phyloP scores from a whole-genome alignment of 768 basidiomycete species.

The Rhizopogon vinicolor region DNA sequence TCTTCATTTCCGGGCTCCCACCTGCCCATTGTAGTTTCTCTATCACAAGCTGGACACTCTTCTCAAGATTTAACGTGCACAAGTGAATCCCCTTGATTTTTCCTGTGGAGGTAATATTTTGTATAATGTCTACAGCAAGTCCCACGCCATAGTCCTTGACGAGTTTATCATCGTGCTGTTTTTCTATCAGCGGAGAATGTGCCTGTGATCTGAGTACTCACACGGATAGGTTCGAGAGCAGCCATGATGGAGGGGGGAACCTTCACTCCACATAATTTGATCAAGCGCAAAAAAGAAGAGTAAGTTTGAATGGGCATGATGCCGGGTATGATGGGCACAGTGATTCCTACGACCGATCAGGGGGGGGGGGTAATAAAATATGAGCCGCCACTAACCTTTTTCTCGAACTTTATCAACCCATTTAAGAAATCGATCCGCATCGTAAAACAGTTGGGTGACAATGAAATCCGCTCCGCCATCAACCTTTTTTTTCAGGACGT shows the following conservation, averaged over 20 bases:
- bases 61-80: slow-evolving; percentile 96
- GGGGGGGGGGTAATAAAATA: neutral
- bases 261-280: slow-evolving; percentile 79
- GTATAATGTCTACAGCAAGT: slow-evolving; percentile 79
- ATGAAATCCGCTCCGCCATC: slow-evolving; percentile 96
- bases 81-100: slow-evolving; percentile 80
- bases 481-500: slow-evolving; percentile 78
- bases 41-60: slow-evolving; percentile 83
- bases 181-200: neutral
- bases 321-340: slow-evolving; percentile 87
- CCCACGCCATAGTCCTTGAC: slow-evolving; percentile 94
- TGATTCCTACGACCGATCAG: slow-evolving; percentile 60
- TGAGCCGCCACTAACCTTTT: slow-evolving; percentile 46
- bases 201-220: slow-evolving; percentile 28
- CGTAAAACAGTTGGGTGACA: slow-evolving; percentile 96
- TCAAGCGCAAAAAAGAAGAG: slow-evolving; percentile 86
- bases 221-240: slow-evolving; percentile 72
- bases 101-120: slow-evolving; percentile 48
- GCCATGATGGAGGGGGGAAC: slow-evolving; percentile 66
- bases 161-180: slow-evolving; percentile 87
- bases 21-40: slow-evolving; percentile 75
- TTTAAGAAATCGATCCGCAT: slow-evolving; percentile 76
- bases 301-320: slow-evolving; percentile 99
- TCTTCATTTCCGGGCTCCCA: slow-evolving; percentile 37
- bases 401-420: slow-evolving; percentile 75